Conservation (phyloP, 805 yeast genomes). For the Kluyveromyces starmeri region DNA sequence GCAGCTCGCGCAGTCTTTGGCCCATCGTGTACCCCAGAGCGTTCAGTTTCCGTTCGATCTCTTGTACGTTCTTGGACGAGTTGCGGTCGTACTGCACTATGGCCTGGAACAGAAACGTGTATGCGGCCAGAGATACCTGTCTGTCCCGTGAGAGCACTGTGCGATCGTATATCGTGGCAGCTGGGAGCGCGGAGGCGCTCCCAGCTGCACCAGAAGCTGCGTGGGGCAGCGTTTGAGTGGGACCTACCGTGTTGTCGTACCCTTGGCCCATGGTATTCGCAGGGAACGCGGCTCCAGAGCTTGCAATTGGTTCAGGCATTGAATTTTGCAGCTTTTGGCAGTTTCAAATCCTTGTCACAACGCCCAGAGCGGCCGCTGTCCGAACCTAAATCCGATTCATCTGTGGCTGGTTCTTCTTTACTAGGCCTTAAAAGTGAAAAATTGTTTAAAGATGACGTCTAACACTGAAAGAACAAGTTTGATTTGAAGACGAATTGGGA, state of each 20-base stretch:
- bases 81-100: constrained; percentile 55
- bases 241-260: constrained; percentile 25
- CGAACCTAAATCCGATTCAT: no score
- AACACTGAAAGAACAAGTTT: no score
- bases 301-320: constrained; percentile 22
- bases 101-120: constrained; percentile 66
- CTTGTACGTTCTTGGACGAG: constrained; percentile 54
- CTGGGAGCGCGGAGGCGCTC: constrained; percentile 1
- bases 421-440: no score
- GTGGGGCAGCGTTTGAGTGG: constrained; percentile 23
- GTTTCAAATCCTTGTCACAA: no score
- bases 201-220: constrained; percentile 10
- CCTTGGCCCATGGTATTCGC: constrained; percentile 12
- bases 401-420: no score
- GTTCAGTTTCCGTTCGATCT: constrained; percentile 52
- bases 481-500: no score
- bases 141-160: constrained; percentile 16
- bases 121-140: constrained; percentile 59
- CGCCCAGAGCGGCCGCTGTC: no score
- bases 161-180: constrained; percentile 20
- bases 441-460: no score
- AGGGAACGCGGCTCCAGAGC: constrained; percentile 19
- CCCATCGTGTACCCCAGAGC: constrained; percentile 76
- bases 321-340: no score
- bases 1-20: constrained; percentile 54